Evolutionary conservation across 306 rosid species (phyloP).

Genomic region (Cicer judaicum): DNA sequence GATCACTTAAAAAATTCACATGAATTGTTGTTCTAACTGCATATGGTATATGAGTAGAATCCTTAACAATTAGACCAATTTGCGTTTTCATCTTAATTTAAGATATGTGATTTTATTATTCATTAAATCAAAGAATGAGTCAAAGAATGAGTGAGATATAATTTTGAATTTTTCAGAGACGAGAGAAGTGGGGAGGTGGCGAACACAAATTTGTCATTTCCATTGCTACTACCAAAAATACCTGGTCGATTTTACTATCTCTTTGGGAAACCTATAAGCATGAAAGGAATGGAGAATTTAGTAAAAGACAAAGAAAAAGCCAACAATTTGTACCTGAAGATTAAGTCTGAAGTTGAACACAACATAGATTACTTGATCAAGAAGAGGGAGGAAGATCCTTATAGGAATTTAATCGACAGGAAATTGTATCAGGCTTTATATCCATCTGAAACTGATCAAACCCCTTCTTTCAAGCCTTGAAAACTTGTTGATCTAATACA

Average conservation of each 20-base stretch:
- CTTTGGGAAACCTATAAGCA: constrained; percentile 83
- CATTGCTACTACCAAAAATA: constrained; percentile 65
- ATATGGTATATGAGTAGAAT: too few relatives aligned
- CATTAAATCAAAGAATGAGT: background rate
- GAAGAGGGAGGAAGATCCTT: constrained; percentile 93
- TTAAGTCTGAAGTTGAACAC: constrained; percentile 75
- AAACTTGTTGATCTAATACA: constrained; percentile 17
- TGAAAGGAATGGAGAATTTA: constrained; percentile 70
- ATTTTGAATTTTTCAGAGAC: constrained; percentile 50
- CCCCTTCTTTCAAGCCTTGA: constrained; percentile 85
- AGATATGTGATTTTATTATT: background rate
- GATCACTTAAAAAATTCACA: too few relatives aligned
- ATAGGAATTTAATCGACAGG: constrained; percentile 71
- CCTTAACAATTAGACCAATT: too few relatives aligned
- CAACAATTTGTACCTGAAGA: constrained; percentile 68
- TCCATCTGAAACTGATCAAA: constrained; percentile 48
- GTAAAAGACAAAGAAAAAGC: constrained; percentile 71
- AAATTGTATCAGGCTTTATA: constrained; percentile 54
- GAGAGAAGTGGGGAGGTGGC: constrained; percentile 66
- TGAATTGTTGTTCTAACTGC: too few relatives aligned
- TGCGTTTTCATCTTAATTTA: constrained; percentile 6
- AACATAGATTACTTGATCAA: constrained; percentile 68
- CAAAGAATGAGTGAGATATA: too few relatives aligned
- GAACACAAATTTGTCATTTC: constrained; percentile 45
- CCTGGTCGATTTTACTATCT: constrained; percentile 87